Evolutionary conservation across 306 rosid species (phyloP).

Genomic region (Pterocarpus macrocarpus): DNA sequence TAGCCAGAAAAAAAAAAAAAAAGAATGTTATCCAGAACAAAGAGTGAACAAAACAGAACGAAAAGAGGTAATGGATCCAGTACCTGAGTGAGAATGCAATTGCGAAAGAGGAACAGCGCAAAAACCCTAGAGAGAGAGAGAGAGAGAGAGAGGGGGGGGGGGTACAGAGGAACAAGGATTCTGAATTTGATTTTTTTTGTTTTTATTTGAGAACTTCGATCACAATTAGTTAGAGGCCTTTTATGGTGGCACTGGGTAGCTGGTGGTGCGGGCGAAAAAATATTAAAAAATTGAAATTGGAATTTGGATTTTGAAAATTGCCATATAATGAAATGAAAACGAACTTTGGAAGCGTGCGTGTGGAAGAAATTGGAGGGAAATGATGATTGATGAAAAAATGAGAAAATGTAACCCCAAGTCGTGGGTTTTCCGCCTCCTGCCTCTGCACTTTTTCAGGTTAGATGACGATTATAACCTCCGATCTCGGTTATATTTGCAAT

Average conservation of each 20-base stretch:
- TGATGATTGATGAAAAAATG: conserved; percentile 34
- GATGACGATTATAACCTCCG: background rate
- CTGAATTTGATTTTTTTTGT: background rate
- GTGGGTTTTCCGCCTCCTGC: conserved; percentile 43
- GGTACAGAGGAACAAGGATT: background rate
- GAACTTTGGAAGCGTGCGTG: conserved; percentile 36
- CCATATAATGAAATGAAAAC: no score
- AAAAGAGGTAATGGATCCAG: background rate
- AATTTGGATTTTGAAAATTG: background rate
- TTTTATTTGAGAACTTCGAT: conserved; percentile 16
- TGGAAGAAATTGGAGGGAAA: conserved; percentile 54
- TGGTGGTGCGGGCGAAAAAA: conserved; percentile 43
- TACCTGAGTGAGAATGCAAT: conserved; percentile 42
- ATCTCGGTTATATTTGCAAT: no score
- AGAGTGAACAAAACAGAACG: background rate
- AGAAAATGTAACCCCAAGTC: background rate
- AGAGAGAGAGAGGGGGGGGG: background rate
- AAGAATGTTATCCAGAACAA: conserved; percentile 17
- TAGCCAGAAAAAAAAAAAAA: background rate
- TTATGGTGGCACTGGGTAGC: background rate
- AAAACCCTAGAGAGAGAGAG: conserved; percentile 45
- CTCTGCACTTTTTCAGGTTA: background rate
- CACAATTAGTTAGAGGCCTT: conserved; percentile 26
- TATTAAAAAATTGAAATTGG: conserved; percentile 1
- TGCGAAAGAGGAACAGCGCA: background rate